Base-by-base conservation (phyloP, 257 asterid species). In the Phtheirospermum japonicum region DNA sequence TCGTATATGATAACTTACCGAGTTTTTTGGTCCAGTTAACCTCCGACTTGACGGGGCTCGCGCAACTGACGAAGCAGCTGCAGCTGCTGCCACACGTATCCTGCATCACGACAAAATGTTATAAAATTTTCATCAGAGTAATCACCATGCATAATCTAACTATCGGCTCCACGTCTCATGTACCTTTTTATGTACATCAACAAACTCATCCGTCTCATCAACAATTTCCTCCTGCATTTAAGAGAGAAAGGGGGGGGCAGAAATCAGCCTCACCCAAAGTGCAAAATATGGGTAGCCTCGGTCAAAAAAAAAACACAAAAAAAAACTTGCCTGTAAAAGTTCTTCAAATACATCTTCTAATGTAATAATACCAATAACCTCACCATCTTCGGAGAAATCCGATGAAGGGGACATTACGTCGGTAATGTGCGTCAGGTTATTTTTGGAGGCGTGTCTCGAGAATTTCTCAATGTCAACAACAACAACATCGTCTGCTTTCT, bases 281-380 rank as follows among this genome's bases (percentile, higher is more conserved):
- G 61, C 51, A 48, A 42, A 18, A 39, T 33, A 40, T 45, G 26
- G 31, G 48, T 63, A 26, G 26, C 5, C 32, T 36, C 31, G 28
- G 52, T 58, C 43, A 46, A 50, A 52, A 50, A 14, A 30, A 67
- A 48, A 60, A 14, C 12, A 46, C 17, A 50, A 14, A 30, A 67
- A 48, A 60, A 14, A 12, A 46, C 17, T 14, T 26, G 84, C 97
- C 95, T 87, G 97, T 87, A 90, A 79, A 68, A 90, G 96, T 65
- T 90, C 97, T 87, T 90, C 97, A 71, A 90, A 87, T 67, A 90
- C 96, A 68, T 90, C 97, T 79, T 90, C 97, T 67, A 90, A 75
- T 64, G 97, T 90, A 73, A 90, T 90, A 61, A 90, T 85, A 63
- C 97, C 97, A 34, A 87, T 79, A 56, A 87, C 97, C 74, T 85